Base-by-base conservation (phyloP, 2,329 filamentous ascomycete genomes). In the Colletotrichum sublineola region DNA sequence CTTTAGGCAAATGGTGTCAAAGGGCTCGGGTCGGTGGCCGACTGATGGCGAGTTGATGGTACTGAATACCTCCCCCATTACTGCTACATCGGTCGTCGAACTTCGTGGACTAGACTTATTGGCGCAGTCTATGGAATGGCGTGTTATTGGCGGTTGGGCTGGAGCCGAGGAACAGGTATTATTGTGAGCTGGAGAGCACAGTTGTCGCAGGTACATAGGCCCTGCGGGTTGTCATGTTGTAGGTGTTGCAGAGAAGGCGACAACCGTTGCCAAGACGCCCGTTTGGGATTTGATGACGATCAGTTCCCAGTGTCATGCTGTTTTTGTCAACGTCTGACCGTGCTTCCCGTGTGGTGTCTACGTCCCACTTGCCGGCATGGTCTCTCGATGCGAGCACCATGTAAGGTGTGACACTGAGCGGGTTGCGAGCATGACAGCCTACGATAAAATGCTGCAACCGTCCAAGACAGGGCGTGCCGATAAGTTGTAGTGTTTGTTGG, bases 131-230 rank as follows among this genome's bases (percentile, higher is more conserved):
- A 57, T 50, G 52, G 36, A 52, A 36, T 57, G 64, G 57, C 44
- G 63, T 71, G 50, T 15, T 63, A 44, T 63, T 63, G 15, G 24
- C 48, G 42, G 40, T n/a, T 57, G 55, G 33, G 66, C 24, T 53
- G 67, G 38, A 58, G 31, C 38, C 36, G 55, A 60, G 62, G 53
- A 46, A 53, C 44, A 18, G 53, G 53, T 29, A 38, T 52, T 33
- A 15, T n/a, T 31, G 24, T 11, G 36, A 55, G 61, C 48, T 29
- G 24, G 46, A 31, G 56, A 44, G 42, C 8, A 56, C 29, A 42
- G 57, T 29, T 68, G 57, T 71, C 64, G 57, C 68, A 63, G 68
- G 68, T 14, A 36, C 42, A 68, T 50, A 52, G 68, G 36, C 64
- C 33, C 55, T 71, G 68, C 64, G 68, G 68, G 18, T 48, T 20